Evolutionary conservation across 441 rosid genomes (phyloP), one percentile per base, ranked within the genome.

Genomic region (Lepidium campestre): DNA sequence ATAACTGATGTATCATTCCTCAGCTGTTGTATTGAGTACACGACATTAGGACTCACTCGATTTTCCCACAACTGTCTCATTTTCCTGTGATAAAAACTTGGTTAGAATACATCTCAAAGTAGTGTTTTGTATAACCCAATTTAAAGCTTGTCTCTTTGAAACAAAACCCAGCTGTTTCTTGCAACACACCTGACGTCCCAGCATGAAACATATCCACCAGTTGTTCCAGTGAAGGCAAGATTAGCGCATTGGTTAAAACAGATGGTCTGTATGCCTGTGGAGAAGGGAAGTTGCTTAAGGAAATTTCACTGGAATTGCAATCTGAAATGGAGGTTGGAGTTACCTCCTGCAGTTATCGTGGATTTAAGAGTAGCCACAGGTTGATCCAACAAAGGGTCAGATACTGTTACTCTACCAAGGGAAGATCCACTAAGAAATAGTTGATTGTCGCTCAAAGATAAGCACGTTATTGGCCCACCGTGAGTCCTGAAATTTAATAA

Each of bases 161-260:
- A 54, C 35, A 54, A 54, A 45, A 37, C 42, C 15, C 55, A 46
- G 19, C 20, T 4, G 15, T 29, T 40, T 36, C 9, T 10, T 8
- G 13, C 15, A 22, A 22, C 63, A 74, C 80, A 90, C 98, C 97
- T 85, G 42, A 88, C 79, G 74, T 92, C 98, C 90, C 91, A 92
- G 75, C 96, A 85, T 61, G 84, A 81, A 35, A 85, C 65, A 70
- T 75, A 82, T 75, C 98, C 98, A 29, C 81, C 79, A 20, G 90
- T 77, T 65, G 88, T 85, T 73, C 97, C 98, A n/a, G 91, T 82
- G 72, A 85, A 86, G 58, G 86, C 82, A n/a, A 64, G 68, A 70
- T 77, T 72, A 65, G 96, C 81, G 74, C 58, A 25, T 29, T 89
- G 88, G 74, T 84, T 88, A 80, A 74, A 83, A 72, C 88, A 77